Base-by-base conservation (phyloP, 2,329 filamentous ascomycete genomes). In the Microdochium trichocladiopsis region DNA sequence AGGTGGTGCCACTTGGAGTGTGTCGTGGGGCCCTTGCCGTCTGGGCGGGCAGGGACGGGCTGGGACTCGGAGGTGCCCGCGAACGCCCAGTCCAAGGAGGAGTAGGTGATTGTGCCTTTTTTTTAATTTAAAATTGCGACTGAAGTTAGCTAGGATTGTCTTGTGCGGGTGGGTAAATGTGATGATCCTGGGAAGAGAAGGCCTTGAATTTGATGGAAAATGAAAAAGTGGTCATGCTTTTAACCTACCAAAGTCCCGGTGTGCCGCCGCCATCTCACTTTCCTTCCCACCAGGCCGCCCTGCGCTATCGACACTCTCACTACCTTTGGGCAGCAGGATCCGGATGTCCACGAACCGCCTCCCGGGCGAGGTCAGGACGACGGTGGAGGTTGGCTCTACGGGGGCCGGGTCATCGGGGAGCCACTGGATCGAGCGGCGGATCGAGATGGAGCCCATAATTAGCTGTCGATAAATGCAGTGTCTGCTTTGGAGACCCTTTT, bases 31-130 rank as follows among this genome's bases (percentile, higher is more conserved):
- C 52, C 54, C 41, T 62, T 62, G 36, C 68, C 59, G 4, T 60
- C 55, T 11, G 56, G 54, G 4, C 16, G 3, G 41, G n/a, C 6
- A 18, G 41, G 18, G n/a, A 18, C 3, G 41, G 59, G 52, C 25
- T 58, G 55, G 1, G 71, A 74, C 0, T 69, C 70, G 0, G 80
- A 79, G 1, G 66, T 73, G 2, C 84, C 84, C 0, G 79, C 80
- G 57, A 87, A 84, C 3, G 78, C 84, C 85, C 85, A 88, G 58
- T 87, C 83, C 2, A 88, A 70, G 1, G 70, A 60, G 18, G 64
- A 56, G 4, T 49, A 48, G 8, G 41, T 45, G 3, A 45, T 45
- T 22, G 41, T 45, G 3, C 41, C 41, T 45, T 16, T 21, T 11
- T 3, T 22, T 6, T 6, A 2, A 4, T 23, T 8, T 41, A 16